Evolutionary conservation across 768 basidiomycete genomes (phyloP).

Genomic region (Phlegmacium glaucopus): DNA sequence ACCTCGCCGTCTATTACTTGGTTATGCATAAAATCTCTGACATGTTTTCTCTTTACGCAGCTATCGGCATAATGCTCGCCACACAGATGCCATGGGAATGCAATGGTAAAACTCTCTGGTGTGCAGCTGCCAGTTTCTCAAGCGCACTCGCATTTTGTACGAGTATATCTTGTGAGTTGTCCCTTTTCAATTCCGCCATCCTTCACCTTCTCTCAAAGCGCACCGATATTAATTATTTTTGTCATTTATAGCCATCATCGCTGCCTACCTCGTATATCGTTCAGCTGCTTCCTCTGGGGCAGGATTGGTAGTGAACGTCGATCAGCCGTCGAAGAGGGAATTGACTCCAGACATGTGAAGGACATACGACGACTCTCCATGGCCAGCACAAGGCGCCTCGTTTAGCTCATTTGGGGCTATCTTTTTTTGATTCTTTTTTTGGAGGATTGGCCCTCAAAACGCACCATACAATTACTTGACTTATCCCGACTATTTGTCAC

Average conservation of each 20-base stretch:
- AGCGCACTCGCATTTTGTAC: constrained; percentile 31
- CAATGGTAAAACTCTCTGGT: constrained; percentile 28
- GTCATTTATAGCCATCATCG: constrained; percentile 17
- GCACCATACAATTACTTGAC: too few species aligned
- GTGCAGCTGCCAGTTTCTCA: constrained; percentile 29
- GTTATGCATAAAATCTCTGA: background rate
- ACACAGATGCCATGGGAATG: constrained; percentile 31
- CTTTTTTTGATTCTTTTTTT: too few species aligned
- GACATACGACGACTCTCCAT: too few species aligned
- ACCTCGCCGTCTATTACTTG: background rate
- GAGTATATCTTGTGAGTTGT: constrained; percentile 26
- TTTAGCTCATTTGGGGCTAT: too few species aligned
- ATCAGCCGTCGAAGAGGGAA: constrained; percentile 17
- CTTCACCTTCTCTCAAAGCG: background rate
- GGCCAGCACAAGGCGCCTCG: too few species aligned
- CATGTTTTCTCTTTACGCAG: constrained; percentile 8
- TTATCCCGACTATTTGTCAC: too few species aligned
- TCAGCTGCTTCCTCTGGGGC: constrained; percentile 20
- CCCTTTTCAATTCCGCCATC: background rate
- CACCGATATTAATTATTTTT: background rate
- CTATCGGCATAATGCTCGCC: constrained; percentile 31
- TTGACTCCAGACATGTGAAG: background rate
- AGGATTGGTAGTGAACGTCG: constrained; percentile 27
- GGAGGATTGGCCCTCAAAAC: too few species aligned
- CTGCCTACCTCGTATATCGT: constrained; percentile 20